Evolutionary conservation across 176 grass and related monocot genomes (phyloP).

Genomic region (Zoysia japonica): DNA sequence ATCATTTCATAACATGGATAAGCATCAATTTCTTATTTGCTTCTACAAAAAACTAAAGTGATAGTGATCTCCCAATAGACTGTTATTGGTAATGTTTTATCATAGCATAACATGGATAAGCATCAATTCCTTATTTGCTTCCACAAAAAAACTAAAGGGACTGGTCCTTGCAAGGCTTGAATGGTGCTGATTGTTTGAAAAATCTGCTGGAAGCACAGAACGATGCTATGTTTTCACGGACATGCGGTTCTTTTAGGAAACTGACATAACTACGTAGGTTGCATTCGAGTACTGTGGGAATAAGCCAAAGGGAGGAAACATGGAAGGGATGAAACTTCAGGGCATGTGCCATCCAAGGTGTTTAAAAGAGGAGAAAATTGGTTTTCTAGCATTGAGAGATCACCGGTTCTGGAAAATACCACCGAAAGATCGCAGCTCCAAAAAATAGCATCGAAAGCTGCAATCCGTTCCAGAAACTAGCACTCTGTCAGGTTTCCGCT

Average conservation of each 20-base stretch:
- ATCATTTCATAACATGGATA: not conserved
- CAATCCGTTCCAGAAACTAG: no score
- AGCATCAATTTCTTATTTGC: not conserved
- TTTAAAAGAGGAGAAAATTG: no score
- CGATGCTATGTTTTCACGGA: not conserved
- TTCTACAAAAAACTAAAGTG: not conserved
- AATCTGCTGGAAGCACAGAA: not conserved
- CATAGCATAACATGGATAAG: not conserved
- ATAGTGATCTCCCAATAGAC: not conserved
- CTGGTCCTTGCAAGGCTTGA: not conserved
- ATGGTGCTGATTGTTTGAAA: not conserved
- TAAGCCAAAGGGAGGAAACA: not conserved
- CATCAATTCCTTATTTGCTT: not conserved
- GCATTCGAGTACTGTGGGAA: not conserved
- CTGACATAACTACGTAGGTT: not conserved
- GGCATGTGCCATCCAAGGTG: no score
- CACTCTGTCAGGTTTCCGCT: no score
- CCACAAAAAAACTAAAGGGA: not conserved
- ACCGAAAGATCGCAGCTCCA: no score
- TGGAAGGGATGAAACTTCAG: not conserved
- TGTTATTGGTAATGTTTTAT: conserved; percentile 9
- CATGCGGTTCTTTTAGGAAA: not conserved
- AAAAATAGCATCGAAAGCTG: no score
- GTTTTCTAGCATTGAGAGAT: no score
- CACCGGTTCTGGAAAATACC: no score